Base-by-base conservation (phyloP, 768 basidiomycete species). In the Dendrothele bispora region DNA sequence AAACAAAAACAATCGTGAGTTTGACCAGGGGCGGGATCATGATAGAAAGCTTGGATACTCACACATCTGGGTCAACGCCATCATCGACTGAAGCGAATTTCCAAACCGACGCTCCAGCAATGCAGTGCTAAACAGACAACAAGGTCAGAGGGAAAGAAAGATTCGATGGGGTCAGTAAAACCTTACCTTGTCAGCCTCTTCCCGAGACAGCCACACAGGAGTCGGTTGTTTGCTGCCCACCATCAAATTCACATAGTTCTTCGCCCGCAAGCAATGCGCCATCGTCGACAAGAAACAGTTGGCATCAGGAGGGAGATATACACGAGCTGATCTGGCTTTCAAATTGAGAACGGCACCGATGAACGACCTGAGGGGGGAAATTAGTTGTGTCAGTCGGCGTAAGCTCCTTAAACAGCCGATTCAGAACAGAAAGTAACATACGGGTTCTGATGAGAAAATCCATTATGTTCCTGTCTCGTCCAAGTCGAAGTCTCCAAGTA, bases 401-500 rank as follows among this genome's bases (percentile, higher is more conserved):
- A n/a, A n/a, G n/a, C n/a, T n/a, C n/a, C n/a, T n/a, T n/a, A n/a
- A n/a, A n/a, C n/a, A n/a, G n/a, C n/a, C n/a, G n/a, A n/a, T n/a
- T n/a, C n/a, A n/a, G 8, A 5, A 8, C 8, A 20, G 5, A 39
- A 15, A 10, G 8, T 21, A 15, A 49, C 57, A 7, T 20, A 67
- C 3, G 89, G 88, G 55, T 90, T 87, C 62, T 94, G 89, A 58
- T 93, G 91, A 14, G 88, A 90, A 68, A 89, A 95, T 11, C 91
- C 91, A 55, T 94, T 93, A 65, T 94, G 88, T 52, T 89, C 88
- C 61, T 89, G 91, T 21, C 90, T 75, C 35, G 90, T 75, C 78
- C 91, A 88, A 0, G 92, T 94, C 5, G 86, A 87, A 2, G 91
- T 94, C 67, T 93, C 90, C 55, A 95, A 74, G 59, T 91, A 95